A percentile compares a stretch with the other conserved stretches of the same genome.
These are phyloP conservation scores for Dimocarpus longan DNA, from an alignment of 345 rosid genomes.

Conservation along the genomic window DNA sequence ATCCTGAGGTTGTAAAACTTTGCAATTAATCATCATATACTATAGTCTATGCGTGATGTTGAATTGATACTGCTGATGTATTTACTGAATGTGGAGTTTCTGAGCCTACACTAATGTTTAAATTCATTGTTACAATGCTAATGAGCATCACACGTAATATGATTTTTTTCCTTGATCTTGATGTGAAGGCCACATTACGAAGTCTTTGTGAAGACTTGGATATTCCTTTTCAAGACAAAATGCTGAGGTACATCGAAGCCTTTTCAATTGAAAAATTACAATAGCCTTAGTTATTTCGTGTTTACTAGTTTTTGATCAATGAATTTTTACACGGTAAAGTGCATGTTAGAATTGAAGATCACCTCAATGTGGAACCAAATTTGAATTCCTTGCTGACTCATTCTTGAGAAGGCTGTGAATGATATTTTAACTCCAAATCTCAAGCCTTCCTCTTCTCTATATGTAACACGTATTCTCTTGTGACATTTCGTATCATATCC, in stretches of 20 bases:
- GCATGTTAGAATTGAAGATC: neutral
- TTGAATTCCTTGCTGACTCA: neutral
- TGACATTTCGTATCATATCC: neutral
- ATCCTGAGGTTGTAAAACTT: constrained; percentile 67
- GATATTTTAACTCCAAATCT: neutral
- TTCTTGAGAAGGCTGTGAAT: neutral
- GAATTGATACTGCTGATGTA: neutral
- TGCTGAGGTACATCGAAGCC: constrained; percentile 63
- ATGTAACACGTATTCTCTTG: neutral
- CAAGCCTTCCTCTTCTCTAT: neutral
- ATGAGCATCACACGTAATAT: neutral
- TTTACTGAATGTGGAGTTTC: neutral
- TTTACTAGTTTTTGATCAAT: neutral
- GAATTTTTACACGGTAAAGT: neutral
- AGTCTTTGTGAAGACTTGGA: constrained; percentile 76
- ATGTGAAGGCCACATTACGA: constrained; percentile 63
- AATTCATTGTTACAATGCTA: neutral
- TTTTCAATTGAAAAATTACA: constrained; percentile 3
- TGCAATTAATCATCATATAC: neutral
- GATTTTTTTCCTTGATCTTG: constrained; percentile 6
- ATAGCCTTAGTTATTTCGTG: neutral
- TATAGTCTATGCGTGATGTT: neutral
- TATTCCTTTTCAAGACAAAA: constrained; percentile 71
- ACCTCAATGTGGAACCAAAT: neutral
- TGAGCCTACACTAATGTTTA: neutral